These are phyloP conservation scores for Copromyces sp. DNA, from an alignment of 495 filamentous ascomycete genomes.

Conservation along the genomic window DNA sequence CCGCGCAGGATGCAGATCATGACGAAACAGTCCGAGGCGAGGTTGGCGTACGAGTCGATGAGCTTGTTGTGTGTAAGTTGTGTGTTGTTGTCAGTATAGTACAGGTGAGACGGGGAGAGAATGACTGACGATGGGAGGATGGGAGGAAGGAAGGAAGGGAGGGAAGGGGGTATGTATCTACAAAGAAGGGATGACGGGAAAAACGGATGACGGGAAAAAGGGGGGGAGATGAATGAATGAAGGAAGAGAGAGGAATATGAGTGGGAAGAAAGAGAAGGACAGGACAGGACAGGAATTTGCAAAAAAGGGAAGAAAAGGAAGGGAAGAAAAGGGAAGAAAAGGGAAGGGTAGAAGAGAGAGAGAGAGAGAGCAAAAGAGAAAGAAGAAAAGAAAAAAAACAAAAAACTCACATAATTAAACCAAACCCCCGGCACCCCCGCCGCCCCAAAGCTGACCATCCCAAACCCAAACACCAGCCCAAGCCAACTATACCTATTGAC, in stretches of 20 bases:
- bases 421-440: constrained; percentile 21
- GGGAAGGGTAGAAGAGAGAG: no score
- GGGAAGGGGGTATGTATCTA: no score
- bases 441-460: constrained; percentile 23
- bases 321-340: no score
- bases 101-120: no score
- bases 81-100: no score
- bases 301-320: no score
- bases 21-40: constrained; percentile 25
- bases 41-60: constrained; percentile 21
- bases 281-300: no score
- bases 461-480: constrained; percentile 20
- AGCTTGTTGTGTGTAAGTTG: constrained; percentile 6
- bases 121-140: no score
- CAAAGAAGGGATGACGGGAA: no score
- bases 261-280: background rate
- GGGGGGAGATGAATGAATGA: no score
- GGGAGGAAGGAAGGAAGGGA: background rate
- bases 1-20: constrained; percentile 23
- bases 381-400: background rate
- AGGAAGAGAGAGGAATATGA: background rate
- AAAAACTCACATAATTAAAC: constrained; percentile 22
- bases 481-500: constrained; percentile 12
- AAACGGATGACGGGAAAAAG: no score
- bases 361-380: no score